A percentile compares a stretch with the other conserved stretches of the same genome.
Evolutionary conservation across 2,329 filamentous ascomycete species (phyloP).

Genomic region (Pseudocercospora macadamiae): DNA sequence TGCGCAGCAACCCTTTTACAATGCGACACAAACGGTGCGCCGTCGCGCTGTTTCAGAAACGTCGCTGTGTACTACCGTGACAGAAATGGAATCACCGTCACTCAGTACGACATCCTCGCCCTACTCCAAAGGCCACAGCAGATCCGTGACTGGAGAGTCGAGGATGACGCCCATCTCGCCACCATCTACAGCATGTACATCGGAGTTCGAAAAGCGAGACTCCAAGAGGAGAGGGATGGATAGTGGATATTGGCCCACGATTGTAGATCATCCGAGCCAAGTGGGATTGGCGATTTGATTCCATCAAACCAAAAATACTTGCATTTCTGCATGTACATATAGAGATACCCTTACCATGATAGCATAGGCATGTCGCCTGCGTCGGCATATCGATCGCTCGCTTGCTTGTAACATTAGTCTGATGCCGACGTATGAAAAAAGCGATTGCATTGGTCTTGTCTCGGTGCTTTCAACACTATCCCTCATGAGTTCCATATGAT

Average conservation of each 20-base stretch:
- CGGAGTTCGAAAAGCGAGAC: constrained; percentile 11
- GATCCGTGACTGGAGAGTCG: constrained; percentile 28
- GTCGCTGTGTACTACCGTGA: constrained; percentile 28
- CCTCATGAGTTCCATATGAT: too few relatives aligned
- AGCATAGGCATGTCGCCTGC: background rate
- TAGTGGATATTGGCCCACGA: constrained; percentile 7
- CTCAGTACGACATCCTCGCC: constrained; percentile 27
- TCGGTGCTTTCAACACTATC: too few relatives aligned
- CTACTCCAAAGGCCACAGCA: constrained; percentile 32
- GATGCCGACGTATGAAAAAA: too few relatives aligned
- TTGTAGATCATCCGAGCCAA: constrained; percentile 16
- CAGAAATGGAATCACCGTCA: constrained; percentile 30
- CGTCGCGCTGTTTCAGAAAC: constrained; percentile 23
- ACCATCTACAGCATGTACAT: constrained; percentile 20
- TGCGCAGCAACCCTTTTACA: constrained; percentile 29
- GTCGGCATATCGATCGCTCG: background rate
- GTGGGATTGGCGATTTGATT: constrained; percentile 27
- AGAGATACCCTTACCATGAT: constrained; percentile 17
- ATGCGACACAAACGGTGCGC: constrained; percentile 17
- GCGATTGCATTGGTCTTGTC: too few relatives aligned
- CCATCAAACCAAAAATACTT: background rate
- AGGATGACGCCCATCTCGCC: constrained; percentile 22
- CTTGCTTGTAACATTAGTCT: background rate
- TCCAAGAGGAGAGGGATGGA: constrained; percentile 7
- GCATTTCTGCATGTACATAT: constrained; percentile 13